Evolutionary conservation across 768 basidiomycete genomes (phyloP).

Genomic region (Russula brevipes): DNA sequence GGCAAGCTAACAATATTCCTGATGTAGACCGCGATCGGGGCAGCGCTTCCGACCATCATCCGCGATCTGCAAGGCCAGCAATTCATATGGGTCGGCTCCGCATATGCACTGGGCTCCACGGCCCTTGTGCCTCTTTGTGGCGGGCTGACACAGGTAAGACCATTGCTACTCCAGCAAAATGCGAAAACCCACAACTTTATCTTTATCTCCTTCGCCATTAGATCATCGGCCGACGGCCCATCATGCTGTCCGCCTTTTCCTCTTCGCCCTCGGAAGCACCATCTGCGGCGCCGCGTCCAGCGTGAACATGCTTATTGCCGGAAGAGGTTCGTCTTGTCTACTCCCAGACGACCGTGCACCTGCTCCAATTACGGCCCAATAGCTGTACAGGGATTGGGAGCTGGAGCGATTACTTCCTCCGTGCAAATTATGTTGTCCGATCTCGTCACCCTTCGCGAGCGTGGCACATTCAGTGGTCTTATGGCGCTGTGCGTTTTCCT

Average conservation of each 20-base stretch:
- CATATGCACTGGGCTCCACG: conserved; percentile 28
- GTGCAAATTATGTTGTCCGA: conserved; percentile 34
- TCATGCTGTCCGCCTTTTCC: conserved; percentile 27
- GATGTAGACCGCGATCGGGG: conserved; percentile 22
- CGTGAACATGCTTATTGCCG: conserved; percentile 34
- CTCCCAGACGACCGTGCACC: neutral
- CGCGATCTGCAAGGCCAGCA: conserved; percentile 27
- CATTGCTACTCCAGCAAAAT: neutral
- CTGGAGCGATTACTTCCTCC: conserved; percentile 30
- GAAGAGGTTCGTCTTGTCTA: conserved; percentile 25
- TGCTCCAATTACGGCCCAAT: neutral
- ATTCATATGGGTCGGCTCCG: conserved; percentile 28
- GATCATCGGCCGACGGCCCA: conserved; percentile 32
- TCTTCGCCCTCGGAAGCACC: conserved; percentile 33
- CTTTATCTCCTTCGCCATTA: neutral
- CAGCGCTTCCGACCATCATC: conserved; percentile 32
- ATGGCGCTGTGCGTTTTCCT: conserved; percentile 29
- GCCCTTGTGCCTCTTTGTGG: conserved; percentile 31
- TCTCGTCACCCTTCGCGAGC: conserved; percentile 33
- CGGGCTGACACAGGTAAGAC: conserved; percentile 24
- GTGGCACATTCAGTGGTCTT: conserved; percentile 32
- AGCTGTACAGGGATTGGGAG: conserved; percentile 32
- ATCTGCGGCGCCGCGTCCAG: conserved; percentile 33
- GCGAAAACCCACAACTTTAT: neutral
- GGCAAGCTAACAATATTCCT: neutral